A percentile compares a stretch with the other conserved stretches of the same genome.
These are phyloP conservation scores for Omphalotus olearius DNA, from an alignment of 1,284 basidiomycete genomes.

Conservation along the genomic window DNA sequence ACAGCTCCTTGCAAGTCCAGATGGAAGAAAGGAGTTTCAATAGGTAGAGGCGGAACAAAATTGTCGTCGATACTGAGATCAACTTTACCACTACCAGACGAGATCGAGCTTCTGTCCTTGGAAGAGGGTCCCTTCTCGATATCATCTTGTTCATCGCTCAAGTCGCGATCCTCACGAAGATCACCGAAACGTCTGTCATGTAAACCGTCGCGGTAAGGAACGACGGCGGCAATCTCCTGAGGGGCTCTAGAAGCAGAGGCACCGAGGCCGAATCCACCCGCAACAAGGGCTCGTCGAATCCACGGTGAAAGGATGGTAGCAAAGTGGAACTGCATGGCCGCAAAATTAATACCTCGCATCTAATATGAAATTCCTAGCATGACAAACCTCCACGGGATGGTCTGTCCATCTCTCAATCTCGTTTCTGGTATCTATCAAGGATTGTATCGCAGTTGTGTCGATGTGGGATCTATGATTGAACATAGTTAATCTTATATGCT, in stretches of 20 bases:
- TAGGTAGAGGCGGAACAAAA: conserved; percentile 38
- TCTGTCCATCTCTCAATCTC: conserved; percentile 89
- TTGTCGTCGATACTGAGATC: conserved; percentile 1
- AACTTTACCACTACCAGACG: conserved; percentile 1
- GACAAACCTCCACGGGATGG: conserved; percentile 67
- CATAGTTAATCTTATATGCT: neutral
- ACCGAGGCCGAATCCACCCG: conserved; percentile 81
- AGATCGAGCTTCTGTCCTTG: neutral
- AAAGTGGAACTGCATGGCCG: conserved; percentile 71
- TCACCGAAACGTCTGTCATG: conserved; percentile 20
- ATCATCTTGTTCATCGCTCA: conserved; percentile 33
- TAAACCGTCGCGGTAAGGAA: conserved; percentile 50
- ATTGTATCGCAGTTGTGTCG: conserved; percentile 88
- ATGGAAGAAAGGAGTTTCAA: conserved; percentile 84
- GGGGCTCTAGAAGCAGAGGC: conserved; percentile 36
- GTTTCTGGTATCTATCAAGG: conserved; percentile 83
- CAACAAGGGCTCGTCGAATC: conserved; percentile 87
- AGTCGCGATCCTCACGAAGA: conserved; percentile 7
- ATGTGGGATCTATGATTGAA: conserved; percentile 56
- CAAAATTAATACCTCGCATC: neutral
- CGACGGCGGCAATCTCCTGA: conserved; percentile 72
- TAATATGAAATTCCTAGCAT: neutral
- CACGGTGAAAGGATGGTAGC: conserved; percentile 88
- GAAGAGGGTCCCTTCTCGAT: conserved; percentile 9
- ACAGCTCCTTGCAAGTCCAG: conserved; percentile 76